phyloP scores from a whole-genome alignment of 2,329 filamentous ascomycete genomes.

The Alternaria sp. region DNA sequence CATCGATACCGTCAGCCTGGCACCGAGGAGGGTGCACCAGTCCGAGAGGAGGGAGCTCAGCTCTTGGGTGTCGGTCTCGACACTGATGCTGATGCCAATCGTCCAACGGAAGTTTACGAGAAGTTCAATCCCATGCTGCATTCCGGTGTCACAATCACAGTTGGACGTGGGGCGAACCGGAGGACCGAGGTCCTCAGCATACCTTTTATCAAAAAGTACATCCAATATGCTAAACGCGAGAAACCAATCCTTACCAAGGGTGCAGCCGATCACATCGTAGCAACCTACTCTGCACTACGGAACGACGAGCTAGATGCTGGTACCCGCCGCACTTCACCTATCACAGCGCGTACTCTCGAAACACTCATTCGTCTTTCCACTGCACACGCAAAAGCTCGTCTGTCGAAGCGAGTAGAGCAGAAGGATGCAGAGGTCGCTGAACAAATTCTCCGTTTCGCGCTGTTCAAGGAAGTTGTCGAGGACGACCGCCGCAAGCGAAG shows the following conservation, averaged over 20 bases:
- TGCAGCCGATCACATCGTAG: constrained; percentile 88
- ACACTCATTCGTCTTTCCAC: constrained; percentile 98
- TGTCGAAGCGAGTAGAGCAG: constrained; percentile 89
- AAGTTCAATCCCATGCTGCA: constrained; percentile 98
- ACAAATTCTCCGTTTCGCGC: constrained; percentile 87
- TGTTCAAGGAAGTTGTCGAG: constrained; percentile 94
- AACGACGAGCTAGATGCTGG: constrained; percentile 97
- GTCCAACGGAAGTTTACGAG: constrained; percentile 88
- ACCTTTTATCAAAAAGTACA: constrained; percentile 99
- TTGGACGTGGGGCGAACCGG: constrained; percentile 76
- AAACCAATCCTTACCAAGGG: constrained; percentile 91
- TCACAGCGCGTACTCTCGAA: constrained; percentile 96
- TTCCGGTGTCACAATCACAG: constrained; percentile 81
- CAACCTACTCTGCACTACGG: constrained; percentile 88
- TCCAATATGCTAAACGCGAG: constrained; percentile 94
- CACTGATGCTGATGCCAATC: constrained; percentile 75
- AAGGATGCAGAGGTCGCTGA: constrained; percentile 89
- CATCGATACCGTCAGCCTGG: constrained; percentile 93
- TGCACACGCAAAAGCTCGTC: constrained; percentile 89
- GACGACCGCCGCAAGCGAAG: constrained; percentile 84
- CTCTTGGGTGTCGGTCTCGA: constrained; percentile 88
- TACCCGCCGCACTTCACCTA: constrained; percentile 89
- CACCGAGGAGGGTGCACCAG: constrained; percentile 91
- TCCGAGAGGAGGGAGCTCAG: constrained; percentile 86
- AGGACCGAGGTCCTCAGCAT: constrained; percentile 92